Conservation (phyloP, 345 rosid genomes). For the Ceriops zippeliana region DNA sequence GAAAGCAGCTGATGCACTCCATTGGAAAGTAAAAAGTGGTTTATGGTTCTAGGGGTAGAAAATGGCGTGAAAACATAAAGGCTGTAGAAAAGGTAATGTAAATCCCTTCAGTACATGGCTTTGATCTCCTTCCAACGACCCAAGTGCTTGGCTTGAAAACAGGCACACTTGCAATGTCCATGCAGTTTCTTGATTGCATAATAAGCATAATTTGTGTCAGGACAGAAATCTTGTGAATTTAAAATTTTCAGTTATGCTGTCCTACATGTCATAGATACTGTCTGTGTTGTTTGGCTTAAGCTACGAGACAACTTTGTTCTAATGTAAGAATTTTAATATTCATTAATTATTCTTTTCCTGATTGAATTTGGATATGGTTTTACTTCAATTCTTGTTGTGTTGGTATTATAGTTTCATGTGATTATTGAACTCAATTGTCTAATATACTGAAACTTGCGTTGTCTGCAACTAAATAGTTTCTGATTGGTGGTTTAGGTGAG, state of each 20-base stretch:
- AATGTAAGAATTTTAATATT: not conserved
- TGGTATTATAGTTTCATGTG: not conserved
- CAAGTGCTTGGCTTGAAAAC: too few species aligned
- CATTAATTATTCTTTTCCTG: not conserved
- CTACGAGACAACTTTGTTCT: not conserved
- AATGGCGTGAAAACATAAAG: constrained; percentile 95
- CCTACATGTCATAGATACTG: too few species aligned
- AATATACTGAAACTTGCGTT: not conserved
- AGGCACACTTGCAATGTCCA: too few species aligned
- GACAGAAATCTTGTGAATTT: too few species aligned
- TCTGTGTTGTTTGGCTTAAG: not conserved
- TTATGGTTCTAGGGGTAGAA: constrained; percentile 76
- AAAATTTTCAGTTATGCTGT: too few species aligned
- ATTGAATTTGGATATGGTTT: not conserved
- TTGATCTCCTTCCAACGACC: too few species aligned
- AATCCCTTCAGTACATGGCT: too few species aligned
- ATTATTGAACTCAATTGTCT: not conserved
- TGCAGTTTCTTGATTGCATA: too few species aligned
- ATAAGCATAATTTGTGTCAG: too few species aligned
- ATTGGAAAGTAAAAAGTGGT: constrained; percentile 75
- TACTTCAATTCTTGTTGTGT: not conserved
- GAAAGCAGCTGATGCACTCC: constrained; percentile 93
- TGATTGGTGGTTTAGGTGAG: constrained; percentile 4
- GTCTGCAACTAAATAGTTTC: not conserved
- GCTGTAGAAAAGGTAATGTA: constrained; percentile 76